Conservation (phyloP, 768 basidiomycete genomes). For the Tulasnella calospora region DNA sequence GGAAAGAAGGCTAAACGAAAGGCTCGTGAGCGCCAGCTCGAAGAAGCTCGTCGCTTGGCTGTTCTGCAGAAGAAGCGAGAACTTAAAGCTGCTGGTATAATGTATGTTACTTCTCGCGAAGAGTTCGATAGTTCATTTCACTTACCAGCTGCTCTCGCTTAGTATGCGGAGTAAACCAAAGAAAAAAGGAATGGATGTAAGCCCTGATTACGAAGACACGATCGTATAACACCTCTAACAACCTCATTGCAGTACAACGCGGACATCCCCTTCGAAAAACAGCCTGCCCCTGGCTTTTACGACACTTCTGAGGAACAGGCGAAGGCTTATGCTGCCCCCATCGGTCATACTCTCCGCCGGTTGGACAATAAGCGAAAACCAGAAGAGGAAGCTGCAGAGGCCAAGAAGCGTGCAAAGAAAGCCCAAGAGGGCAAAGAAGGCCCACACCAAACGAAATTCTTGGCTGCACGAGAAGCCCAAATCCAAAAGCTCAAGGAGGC, state of each 20-base stretch:
- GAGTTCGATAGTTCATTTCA: constrained; percentile 14
- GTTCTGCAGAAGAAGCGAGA: constrained; percentile 97
- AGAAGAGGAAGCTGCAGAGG: constrained; percentile 89
- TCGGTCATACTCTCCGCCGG: constrained; percentile 86
- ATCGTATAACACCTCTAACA: neutral
- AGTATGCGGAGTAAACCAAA: constrained; percentile 93
- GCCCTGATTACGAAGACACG: constrained; percentile 33
- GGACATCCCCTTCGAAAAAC: constrained; percentile 98
- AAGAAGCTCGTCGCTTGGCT: constrained; percentile 90
- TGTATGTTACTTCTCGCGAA: constrained; percentile 46
- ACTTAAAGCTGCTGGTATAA: constrained; percentile 95
- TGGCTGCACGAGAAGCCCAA: constrained; percentile 94
- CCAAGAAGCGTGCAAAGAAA: constrained; percentile 81
- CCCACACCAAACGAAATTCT: constrained; percentile 73
- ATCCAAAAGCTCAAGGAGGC: constrained; percentile 98
- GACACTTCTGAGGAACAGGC: constrained; percentile 93
- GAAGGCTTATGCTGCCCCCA: constrained; percentile 76
- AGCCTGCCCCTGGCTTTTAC: constrained; percentile 91
- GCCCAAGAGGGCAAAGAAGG: constrained; percentile 60
- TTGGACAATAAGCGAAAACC: constrained; percentile 93
- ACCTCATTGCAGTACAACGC: constrained; percentile 71
- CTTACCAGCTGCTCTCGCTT: neutral
- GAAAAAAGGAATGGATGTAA: constrained; percentile 94
- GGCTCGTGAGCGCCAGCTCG: constrained; percentile 92
- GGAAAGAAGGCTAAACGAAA: constrained; percentile 99